These are phyloP conservation scores for Trypanosoma congolense DNA, from an alignment of 208 protist genomes.

Conservation along the genomic window DNA sequence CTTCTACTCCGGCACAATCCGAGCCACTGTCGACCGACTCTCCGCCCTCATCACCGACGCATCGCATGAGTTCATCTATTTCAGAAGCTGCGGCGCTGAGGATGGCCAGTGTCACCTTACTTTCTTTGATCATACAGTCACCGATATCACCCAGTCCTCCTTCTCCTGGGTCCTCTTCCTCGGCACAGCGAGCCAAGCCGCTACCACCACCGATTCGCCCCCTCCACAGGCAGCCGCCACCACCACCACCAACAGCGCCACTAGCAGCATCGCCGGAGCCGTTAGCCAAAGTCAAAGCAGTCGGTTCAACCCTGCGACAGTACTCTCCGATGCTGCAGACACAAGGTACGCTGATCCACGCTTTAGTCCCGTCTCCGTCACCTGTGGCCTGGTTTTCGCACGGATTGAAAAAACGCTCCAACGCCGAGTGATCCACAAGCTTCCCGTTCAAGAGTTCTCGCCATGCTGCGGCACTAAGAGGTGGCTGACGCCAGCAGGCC, in stretches of 20 bases:
- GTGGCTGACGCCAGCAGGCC: constrained; percentile 22
- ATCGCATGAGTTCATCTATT: constrained; percentile 5
- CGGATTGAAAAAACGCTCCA: constrained; percentile 14
- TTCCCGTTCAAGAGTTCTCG: neutral
- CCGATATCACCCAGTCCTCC: neutral
- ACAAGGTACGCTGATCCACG: constrained; percentile 16
- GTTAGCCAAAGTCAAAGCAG: neutral
- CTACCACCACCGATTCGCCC: neutral
- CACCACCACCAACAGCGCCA: constrained; percentile 4
- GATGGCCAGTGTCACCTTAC: neutral
- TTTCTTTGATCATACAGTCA: neutral
- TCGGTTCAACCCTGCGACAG: neutral
- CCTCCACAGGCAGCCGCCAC: neutral
- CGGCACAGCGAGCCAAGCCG: constrained; percentile 3
- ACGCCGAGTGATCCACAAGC: neutral
- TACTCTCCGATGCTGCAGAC: constrained; percentile 16
- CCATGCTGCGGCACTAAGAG: constrained; percentile 23
- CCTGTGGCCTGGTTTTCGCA: too few relatives aligned
- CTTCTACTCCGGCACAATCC: constrained; percentile 14
- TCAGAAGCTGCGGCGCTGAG: constrained; percentile 8
- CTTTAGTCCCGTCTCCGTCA: neutral
- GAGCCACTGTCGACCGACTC: constrained; percentile 4
- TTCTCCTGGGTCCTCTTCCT: constrained; percentile 7
- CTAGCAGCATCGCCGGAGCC: neutral
- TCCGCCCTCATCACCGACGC: constrained; percentile 7